phyloP scores from a whole-genome alignment of 2,329 filamentous ascomycete species.

The Coniochaeta sp. region DNA sequence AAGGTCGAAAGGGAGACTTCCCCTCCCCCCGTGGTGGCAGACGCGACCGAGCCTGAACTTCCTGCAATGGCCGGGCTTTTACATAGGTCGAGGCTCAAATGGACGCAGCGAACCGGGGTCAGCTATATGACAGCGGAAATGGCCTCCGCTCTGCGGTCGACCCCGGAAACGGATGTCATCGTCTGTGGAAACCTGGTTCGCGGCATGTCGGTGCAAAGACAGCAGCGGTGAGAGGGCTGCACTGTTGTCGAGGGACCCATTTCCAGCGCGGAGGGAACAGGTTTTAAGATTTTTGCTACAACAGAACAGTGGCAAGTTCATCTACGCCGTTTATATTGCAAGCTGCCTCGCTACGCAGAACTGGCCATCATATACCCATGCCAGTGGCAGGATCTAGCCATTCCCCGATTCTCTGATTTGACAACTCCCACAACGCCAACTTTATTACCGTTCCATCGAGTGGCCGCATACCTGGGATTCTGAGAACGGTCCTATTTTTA shows the following conservation, averaged over 20 bases:
- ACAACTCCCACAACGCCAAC: background rate
- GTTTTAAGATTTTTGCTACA: background rate
- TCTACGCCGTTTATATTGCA: background rate
- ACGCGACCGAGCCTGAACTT: background rate
- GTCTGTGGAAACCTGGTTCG: background rate
- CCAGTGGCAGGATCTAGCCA: background rate
- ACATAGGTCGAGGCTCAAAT: background rate
- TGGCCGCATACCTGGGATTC: background rate
- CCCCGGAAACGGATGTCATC: background rate
- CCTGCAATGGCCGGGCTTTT: no score
- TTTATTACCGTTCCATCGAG: background rate
- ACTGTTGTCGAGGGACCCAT: background rate
- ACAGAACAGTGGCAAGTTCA: background rate
- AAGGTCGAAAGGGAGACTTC: background rate
- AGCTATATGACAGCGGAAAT: background rate
- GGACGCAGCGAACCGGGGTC: background rate
- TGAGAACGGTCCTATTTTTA: slow-evolving; percentile 1
- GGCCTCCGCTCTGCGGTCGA: background rate
- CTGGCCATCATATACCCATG: background rate
- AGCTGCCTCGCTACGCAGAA: background rate
- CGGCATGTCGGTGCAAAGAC: background rate
- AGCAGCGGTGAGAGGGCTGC: background rate
- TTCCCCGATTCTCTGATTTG: background rate
- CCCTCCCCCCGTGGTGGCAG: background rate
- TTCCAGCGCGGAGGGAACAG: background rate